These are phyloP conservation scores for Stereocaulon alpinum DNA, from an alignment of 495 filamentous ascomycete genomes.

Conservation along the genomic window DNA sequence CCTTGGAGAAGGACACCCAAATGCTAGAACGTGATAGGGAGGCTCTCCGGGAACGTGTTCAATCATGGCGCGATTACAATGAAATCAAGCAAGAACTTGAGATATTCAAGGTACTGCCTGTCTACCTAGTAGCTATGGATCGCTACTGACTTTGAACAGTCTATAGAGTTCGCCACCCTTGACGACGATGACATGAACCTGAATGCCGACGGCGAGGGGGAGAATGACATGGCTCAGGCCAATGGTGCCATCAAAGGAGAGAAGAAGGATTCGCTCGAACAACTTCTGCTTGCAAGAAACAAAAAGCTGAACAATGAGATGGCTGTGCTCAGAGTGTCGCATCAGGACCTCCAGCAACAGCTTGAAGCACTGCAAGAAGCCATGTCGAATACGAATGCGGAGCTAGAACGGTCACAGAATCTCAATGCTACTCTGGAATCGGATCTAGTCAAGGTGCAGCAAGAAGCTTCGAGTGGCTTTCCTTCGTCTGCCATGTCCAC, in stretches of 20 bases:
- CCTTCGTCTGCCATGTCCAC: constrained; percentile 82
- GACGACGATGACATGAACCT: constrained; percentile 63
- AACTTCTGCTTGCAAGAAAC: constrained; percentile 82
- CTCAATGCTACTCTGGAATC: constrained; percentile 86
- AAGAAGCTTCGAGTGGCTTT: constrained; percentile 71
- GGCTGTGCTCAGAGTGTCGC: constrained; percentile 83
- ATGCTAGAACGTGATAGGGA: constrained; percentile 60
- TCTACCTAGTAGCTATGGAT: neutral
- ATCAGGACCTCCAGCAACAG: constrained; percentile 77
- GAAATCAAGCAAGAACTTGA: constrained; percentile 93
- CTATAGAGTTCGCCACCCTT: constrained; percentile 87
- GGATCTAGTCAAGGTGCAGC: constrained; percentile 78
- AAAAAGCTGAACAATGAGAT: constrained; percentile 93
- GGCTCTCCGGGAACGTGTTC: constrained; percentile 62
- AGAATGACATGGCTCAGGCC: constrained; percentile 17
- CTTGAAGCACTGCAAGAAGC: constrained; percentile 74
- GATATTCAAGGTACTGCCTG: constrained; percentile 60
- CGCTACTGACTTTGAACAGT: constrained; percentile 35
- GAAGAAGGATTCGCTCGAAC: constrained; percentile 77
- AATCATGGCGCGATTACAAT: constrained; percentile 89
- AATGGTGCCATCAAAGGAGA: constrained; percentile 44
- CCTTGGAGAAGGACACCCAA: constrained; percentile 61
- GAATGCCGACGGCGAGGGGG: constrained; percentile 22
- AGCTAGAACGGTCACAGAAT: constrained; percentile 74
- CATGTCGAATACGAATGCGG: constrained; percentile 69